Conservation (phyloP, 192 early-diverging fungal genomes). For the Kappamyces sp. region DNA sequence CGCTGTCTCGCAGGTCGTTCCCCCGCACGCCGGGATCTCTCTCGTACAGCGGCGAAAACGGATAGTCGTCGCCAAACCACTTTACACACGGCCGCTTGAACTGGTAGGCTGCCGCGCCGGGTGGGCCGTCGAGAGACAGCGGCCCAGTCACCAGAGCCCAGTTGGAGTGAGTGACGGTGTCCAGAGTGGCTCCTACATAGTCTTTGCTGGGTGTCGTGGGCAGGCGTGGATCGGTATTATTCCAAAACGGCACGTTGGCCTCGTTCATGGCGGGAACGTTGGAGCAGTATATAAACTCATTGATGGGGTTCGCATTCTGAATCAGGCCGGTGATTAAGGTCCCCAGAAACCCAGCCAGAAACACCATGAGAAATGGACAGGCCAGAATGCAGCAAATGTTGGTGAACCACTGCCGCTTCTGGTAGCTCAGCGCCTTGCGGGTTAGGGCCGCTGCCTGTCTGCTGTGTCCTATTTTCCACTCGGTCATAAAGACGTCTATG, state of each 20-base stretch:
- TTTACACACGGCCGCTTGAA: conserved; percentile 7
- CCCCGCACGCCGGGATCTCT: background rate
- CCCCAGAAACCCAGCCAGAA: conserved; percentile 5
- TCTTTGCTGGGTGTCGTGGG: background rate
- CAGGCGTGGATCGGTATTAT: conserved; percentile 23
- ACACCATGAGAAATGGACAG: conserved; percentile 16
- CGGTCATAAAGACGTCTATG: no score
- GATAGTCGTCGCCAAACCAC: conserved; percentile 18
- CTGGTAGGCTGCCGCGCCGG: background rate
- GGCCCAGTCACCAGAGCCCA: conserved; percentile 1
- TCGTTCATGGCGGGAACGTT: conserved; percentile 15
- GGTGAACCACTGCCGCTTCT: conserved; percentile 11
- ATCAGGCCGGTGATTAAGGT: background rate
- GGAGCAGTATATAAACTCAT: conserved; percentile 24
- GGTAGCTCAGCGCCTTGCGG: conserved; percentile 1
- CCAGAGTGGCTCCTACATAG: background rate
- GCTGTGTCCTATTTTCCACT: no score
- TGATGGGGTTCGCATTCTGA: background rate
- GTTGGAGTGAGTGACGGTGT: conserved; percentile 6
- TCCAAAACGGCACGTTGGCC: conserved; percentile 19
- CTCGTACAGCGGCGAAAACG: conserved; percentile 9
- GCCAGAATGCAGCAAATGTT: background rate
- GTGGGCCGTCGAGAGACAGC: background rate
- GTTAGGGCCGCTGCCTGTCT: conserved; percentile 1
- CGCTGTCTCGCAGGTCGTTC: background rate